A percentile compares a stretch with the other conserved stretches of the same genome.
These are phyloP conservation scores for Mallotus repandus DNA, from an alignment of 441 rosid species.

Conservation along the genomic window DNA sequence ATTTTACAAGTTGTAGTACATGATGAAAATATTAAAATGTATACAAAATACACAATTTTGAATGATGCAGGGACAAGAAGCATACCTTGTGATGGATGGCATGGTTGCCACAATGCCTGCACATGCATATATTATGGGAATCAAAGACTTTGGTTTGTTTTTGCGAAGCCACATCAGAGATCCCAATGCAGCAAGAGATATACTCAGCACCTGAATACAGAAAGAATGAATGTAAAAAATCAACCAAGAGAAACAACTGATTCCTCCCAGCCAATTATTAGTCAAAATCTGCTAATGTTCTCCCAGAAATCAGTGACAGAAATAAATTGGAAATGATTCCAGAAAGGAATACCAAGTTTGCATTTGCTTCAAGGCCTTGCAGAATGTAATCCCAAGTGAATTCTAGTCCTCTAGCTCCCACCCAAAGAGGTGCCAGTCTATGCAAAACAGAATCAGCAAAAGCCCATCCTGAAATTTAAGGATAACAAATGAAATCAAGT, in stretches of 20 bases:
- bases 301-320: background rate
- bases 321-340: background rate
- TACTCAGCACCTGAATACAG: conserved; percentile 63
- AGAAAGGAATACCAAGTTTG: conserved; percentile 59
- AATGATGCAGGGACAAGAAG: background rate
- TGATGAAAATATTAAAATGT: background rate
- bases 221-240: conserved; percentile 11
- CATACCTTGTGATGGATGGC: conserved; percentile 84
- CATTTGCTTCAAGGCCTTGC: conserved; percentile 96
- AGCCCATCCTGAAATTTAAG: conserved; percentile 73
- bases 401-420: conserved; percentile 89
- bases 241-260: background rate
- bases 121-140: conserved; percentile 80
- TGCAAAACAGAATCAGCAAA: conserved; percentile 89
- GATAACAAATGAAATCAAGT: background rate
- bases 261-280: background rate
- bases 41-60: background rate
- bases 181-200: conserved; percentile 89
- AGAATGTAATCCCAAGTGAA: conserved; percentile 91
- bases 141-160: conserved; percentile 81
- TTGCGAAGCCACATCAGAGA: conserved; percentile 96
- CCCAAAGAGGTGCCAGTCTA: conserved; percentile 94
- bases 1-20: background rate
- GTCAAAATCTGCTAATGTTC: background rate
- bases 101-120: conserved; percentile 89